A percentile compares a stretch with the other conserved stretches of the same genome.
phyloP scores from a whole-genome alignment of 768 basidiomycete species.

The Lactarius deliciosus region DNA sequence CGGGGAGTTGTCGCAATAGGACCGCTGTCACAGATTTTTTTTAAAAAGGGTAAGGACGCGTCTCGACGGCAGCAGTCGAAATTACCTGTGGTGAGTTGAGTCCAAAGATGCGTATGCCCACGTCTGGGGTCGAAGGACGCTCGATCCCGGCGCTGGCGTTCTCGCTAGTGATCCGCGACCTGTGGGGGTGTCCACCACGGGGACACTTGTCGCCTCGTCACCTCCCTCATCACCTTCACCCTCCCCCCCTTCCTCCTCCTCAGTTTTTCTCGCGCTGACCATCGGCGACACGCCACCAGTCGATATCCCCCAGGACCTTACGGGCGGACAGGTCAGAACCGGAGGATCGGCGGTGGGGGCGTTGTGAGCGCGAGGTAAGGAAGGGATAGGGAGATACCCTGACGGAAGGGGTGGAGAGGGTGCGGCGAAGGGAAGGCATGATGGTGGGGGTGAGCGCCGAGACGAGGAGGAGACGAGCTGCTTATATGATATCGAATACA shows the following conservation, averaged over 20 bases:
- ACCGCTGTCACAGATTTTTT: too few species aligned
- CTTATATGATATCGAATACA: not conserved
- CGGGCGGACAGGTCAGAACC: constrained; percentile 64
- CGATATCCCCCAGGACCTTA: constrained; percentile 81
- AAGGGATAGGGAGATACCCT: constrained; percentile 65
- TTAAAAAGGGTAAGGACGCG: not conserved
- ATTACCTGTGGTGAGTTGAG: constrained; percentile 30
- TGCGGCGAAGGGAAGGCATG: constrained; percentile 81
- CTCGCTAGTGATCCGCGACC: constrained; percentile 35
- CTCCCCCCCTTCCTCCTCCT: constrained; percentile 39
- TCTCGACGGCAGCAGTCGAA: not conserved
- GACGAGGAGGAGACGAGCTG: constrained; percentile 36
- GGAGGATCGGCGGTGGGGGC: constrained; percentile 55
- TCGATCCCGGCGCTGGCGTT: constrained; percentile 39
- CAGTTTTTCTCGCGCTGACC: constrained; percentile 61
- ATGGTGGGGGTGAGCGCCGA: constrained; percentile 38
- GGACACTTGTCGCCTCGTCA: constrained; percentile 1
- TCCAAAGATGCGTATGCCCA: constrained; percentile 36
- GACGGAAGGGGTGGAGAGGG: constrained; percentile 66
- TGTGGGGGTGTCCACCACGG: not conserved
- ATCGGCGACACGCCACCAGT: constrained; percentile 82
- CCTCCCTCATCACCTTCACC: constrained; percentile 32
- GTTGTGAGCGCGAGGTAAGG: constrained; percentile 37
- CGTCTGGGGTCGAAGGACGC: constrained; percentile 46
- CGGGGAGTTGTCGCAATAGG: constrained; percentile 29